Evolutionary conservation across 495 filamentous ascomycete species (phyloP), one percentile per base, ranked within the genome.

Genomic region (Halenospora varia): DNA sequence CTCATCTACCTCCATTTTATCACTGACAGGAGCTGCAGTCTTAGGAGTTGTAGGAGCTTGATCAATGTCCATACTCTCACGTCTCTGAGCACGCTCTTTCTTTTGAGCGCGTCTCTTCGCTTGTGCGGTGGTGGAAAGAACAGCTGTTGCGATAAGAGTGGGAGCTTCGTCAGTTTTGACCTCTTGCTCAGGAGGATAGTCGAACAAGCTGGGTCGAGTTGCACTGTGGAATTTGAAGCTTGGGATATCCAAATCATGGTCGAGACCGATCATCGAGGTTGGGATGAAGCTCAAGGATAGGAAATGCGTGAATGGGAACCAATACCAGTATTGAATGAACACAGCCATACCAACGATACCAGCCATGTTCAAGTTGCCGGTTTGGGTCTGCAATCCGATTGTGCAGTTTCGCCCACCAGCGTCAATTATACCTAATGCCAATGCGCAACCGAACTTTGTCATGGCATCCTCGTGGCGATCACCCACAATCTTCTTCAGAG

Each of bases 301-400:
- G 83, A 99, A 99, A 72, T 97, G 95, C 22, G 94, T 96, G 63
- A 97, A 84, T 48, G 95, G 95, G 84, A 99, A 99, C 95, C 95
- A 99, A 75, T 99, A 99, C 95, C 95, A 99, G 75, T 99, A 99
- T 71, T 99, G 95, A 6, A 90, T 94, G 75, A 99, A 99, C 24
- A 99, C 88, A 41, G 91, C 92, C 83, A 96, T 96, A 59, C 95
- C 95, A 19, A 99, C 92, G 56, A 97, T 94, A 56, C 89, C 95
- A 17, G 90, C 82, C 90, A 97, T 94, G 76, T 97, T 97, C 59
- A 99, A 80, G 64, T 96, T 99, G 55, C 95, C 95, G 0, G 94
- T 96, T 75, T 95, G 93, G 1, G 95, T 99, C 69, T 97, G 94
- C 2, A 99, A 79, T 46, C 92, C 92, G 60, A 99, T 97, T 13